phyloP scores from a whole-genome alignment of 2,329 filamentous ascomycete species.

The Cladosporium sp. region DNA sequence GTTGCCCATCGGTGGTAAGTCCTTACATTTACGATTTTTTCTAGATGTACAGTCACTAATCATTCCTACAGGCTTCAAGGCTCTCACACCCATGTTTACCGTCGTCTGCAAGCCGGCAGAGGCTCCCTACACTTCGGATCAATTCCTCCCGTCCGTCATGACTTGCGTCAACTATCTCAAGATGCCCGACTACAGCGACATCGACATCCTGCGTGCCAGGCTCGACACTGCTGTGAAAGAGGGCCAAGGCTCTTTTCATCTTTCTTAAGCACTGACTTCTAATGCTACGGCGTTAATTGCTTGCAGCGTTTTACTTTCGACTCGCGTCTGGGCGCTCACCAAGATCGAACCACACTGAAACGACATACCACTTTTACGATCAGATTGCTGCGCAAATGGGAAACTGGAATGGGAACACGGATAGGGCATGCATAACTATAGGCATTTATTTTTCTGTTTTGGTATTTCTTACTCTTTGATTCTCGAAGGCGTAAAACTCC shows the following conservation, averaged over 20 bases:
- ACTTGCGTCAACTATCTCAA: constrained; percentile 99
- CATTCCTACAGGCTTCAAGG: constrained; percentile 75
- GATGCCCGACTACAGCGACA: constrained; percentile 84
- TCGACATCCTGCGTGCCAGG: constrained; percentile 75
- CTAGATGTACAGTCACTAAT: constrained; percentile 22
- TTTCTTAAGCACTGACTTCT: constrained; percentile 44
- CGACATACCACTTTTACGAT: neutral
- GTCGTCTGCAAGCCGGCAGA: constrained; percentile 99
- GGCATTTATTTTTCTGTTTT: neutral
- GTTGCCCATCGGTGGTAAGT: constrained; percentile 91
- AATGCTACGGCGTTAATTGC: neutral
- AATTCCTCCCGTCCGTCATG: constrained; percentile 99
- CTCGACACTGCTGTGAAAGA: constrained; percentile 86
- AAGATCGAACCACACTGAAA: neutral
- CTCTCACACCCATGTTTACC: constrained; percentile 95
- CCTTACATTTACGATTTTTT: neutral
- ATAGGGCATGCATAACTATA: constrained; percentile 7
- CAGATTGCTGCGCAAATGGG: constrained; percentile 7
- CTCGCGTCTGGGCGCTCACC: constrained; percentile 1
- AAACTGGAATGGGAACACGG: neutral
- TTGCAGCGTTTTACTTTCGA: neutral
- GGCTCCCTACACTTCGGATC: constrained; percentile 86
- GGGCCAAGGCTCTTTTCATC: constrained; percentile 95
- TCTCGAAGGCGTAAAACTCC: neutral
- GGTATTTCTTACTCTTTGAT: neutral